phyloP scores from a whole-genome alignment of 2,329 filamentous ascomycete genomes.

The Hymenoscyphus fraxineus region DNA sequence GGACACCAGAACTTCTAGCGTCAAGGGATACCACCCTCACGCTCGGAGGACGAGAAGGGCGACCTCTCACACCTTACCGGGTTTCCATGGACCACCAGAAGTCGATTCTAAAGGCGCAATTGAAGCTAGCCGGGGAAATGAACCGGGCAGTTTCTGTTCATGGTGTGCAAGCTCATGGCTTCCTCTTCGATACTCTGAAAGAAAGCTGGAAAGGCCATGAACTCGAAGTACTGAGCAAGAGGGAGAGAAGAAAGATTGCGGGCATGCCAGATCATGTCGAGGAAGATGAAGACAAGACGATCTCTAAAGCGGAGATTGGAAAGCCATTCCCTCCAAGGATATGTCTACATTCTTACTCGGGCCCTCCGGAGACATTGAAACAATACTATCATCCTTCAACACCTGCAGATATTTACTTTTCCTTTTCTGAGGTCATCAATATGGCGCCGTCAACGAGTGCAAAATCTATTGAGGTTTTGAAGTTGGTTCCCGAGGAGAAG shows the following conservation, averaged over 20 bases:
- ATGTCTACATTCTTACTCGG: slow-evolving; percentile 92
- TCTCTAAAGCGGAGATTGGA: slow-evolving; percentile 33
- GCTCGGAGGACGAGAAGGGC: slow-evolving; percentile 67
- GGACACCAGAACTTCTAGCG: slow-evolving; percentile 41
- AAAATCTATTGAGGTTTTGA: slow-evolving; percentile 58
- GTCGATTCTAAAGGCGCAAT: slow-evolving; percentile 60
- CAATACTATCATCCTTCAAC: slow-evolving; percentile 73
- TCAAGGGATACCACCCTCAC: slow-evolving; percentile 51
- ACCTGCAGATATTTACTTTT: slow-evolving; percentile 78
- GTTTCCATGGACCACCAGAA: slow-evolving; percentile 68
- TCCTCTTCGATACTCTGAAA: slow-evolving; percentile 62
- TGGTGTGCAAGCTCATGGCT: slow-evolving; percentile 53
- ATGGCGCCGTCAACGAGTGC: slow-evolving; percentile 51
- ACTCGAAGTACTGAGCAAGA: slow-evolving; percentile 54
- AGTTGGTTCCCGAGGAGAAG: slow-evolving; percentile 69
- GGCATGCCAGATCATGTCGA: slow-evolving; percentile 30
- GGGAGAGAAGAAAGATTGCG: slow-evolving; percentile 52
- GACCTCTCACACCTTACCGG: slow-evolving; percentile 62
- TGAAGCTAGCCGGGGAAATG: slow-evolving; percentile 67
- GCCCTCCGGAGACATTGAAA: slow-evolving; percentile 66
- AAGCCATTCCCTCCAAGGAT: slow-evolving; percentile 80
- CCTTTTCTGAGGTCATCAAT: slow-evolving; percentile 83
- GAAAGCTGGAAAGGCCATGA: slow-evolving; percentile 70
- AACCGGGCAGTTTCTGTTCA: slow-evolving; percentile 75
- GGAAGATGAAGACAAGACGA: slow-evolving; percentile 36